Evolutionary conservation across 1,139 yeast species (phyloP).

Genomic region (Candida sp.): DNA sequence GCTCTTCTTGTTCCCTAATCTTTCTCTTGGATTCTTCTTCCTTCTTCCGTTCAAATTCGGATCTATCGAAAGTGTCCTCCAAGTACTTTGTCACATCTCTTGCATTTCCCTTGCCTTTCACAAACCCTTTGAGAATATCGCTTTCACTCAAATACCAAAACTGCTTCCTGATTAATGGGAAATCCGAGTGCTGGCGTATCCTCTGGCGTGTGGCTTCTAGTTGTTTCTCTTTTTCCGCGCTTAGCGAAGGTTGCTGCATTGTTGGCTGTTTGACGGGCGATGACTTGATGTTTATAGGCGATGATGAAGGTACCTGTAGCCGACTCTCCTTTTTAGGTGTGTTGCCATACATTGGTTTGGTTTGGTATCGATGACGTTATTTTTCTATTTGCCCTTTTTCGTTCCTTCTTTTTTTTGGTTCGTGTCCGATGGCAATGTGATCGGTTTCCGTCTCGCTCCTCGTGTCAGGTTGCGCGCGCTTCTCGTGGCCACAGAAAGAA

Average conservation of each 20-base stretch:
- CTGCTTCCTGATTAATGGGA: slow-evolving; percentile 50
- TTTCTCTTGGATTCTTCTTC: slow-evolving; percentile 18
- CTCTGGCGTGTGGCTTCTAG: slow-evolving; percentile 43
- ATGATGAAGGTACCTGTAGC: slow-evolving; percentile 43
- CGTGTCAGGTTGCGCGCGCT: no score
- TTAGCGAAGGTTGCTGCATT: slow-evolving; percentile 16
- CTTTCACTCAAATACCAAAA: slow-evolving; percentile 52
- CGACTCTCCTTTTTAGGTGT: slow-evolving; percentile 22
- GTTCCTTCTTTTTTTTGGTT: no score
- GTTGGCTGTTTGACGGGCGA: slow-evolving; percentile 22
- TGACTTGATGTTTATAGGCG: slow-evolving; percentile 32
- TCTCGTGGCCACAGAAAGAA: no score
- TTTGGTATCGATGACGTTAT: no score
- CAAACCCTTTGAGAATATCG: slow-evolving; percentile 64
- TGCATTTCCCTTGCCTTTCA: slow-evolving; percentile 59
- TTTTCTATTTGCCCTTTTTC: no score
- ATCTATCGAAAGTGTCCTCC: slow-evolving; percentile 35
- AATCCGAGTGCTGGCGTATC: slow-evolving; percentile 47
- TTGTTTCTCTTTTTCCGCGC: slow-evolving; percentile 28
- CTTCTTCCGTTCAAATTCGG: slow-evolving; percentile 28
- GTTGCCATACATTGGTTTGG: neutral
- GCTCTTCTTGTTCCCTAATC: slow-evolving; percentile 21
- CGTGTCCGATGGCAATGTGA: no score
- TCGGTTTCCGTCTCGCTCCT: no score
- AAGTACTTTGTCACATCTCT: slow-evolving; percentile 58